These are phyloP conservation scores for Triticum dicoccoides DNA, from an alignment of 176 grass and related monocot genomes.

Conservation along the genomic window DNA sequence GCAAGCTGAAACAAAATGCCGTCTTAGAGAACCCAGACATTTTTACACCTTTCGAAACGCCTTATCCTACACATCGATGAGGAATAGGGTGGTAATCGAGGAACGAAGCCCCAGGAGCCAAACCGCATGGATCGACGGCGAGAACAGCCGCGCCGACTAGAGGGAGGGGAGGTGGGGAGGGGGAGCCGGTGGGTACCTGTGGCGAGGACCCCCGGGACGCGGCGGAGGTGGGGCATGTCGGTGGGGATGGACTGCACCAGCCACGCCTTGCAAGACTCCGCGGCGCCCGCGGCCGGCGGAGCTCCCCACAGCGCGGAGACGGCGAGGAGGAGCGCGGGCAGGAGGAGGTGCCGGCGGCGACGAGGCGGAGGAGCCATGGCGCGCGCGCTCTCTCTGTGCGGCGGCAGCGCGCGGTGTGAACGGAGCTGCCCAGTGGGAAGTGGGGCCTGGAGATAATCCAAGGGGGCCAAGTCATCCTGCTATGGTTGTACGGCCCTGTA, in stretches of 20 bases:
- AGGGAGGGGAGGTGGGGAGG: no score
- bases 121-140: not conserved
- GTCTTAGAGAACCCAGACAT: not conserved
- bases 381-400: no score
- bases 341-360: not conserved
- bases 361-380: conserved; percentile 6
- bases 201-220: conserved; percentile 78
- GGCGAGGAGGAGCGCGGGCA: not conserved
- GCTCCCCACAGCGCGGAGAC: not conserved
- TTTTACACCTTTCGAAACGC: not conserved
- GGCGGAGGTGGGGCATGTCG: conserved; percentile 82
- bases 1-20: not conserved
- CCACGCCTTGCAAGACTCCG: conserved; percentile 68
- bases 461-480: not conserved
- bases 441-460: not conserved
- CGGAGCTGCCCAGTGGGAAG: not conserved
- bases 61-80: not conserved
- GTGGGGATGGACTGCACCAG: conserved; percentile 97
- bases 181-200: conserved; percentile 38
- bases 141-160: no score
- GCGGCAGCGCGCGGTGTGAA: not conserved
- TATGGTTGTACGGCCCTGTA: no score
- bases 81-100: not conserved
- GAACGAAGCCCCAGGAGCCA: not conserved
- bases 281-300: not conserved